Conservation (phyloP, 1,139 yeast species). For the Debaryomyces singareniensis region DNA sequence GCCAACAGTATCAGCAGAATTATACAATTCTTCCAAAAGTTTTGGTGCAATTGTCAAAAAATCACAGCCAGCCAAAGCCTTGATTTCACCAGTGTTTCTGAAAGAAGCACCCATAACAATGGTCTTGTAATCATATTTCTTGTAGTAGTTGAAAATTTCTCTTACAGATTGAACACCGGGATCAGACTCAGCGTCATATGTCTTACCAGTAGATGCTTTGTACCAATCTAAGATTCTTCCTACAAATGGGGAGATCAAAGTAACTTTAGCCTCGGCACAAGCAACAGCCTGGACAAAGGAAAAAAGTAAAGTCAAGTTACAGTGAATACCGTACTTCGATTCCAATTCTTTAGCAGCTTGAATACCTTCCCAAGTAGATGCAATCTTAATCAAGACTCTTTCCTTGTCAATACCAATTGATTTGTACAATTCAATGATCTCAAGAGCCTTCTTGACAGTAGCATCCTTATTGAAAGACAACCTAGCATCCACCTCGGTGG, state of each 20-base stretch:
- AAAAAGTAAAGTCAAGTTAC: slow-evolving; percentile 92
- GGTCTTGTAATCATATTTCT: slow-evolving; percentile 92
- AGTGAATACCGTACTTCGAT: slow-evolving; percentile 83
- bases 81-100: slow-evolving; percentile 96
- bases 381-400: slow-evolving; percentile 90
- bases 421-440: slow-evolving; percentile 80
- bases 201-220: slow-evolving; percentile 91
- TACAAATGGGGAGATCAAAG: slow-evolving; percentile 96
- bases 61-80: slow-evolving; percentile 96
- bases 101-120: slow-evolving; percentile 99
- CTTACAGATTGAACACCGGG: slow-evolving; percentile 96
- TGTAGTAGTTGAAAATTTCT: slow-evolving; percentile 91
- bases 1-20: slow-evolving; percentile 76
- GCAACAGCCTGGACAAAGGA: slow-evolving; percentile 98
- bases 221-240: slow-evolving; percentile 99
- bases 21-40: slow-evolving; percentile 81
- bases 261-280: slow-evolving; percentile 95
- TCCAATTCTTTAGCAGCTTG: slow-evolving; percentile 97
- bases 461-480: slow-evolving; percentile 92
- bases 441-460: slow-evolving; percentile 85
- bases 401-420: slow-evolving; percentile 80
- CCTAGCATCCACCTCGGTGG: slow-evolving; percentile 98
- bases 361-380: slow-evolving; percentile 99
- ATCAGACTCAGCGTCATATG: slow-evolving; percentile 73
- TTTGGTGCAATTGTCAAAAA: slow-evolving; percentile 93